A percentile compares a stretch with the other conserved stretches of the same genome.
Conservation (phyloP, 192 early-diverging fungal genomes). For the Pilobolus umbonatus region DNA sequence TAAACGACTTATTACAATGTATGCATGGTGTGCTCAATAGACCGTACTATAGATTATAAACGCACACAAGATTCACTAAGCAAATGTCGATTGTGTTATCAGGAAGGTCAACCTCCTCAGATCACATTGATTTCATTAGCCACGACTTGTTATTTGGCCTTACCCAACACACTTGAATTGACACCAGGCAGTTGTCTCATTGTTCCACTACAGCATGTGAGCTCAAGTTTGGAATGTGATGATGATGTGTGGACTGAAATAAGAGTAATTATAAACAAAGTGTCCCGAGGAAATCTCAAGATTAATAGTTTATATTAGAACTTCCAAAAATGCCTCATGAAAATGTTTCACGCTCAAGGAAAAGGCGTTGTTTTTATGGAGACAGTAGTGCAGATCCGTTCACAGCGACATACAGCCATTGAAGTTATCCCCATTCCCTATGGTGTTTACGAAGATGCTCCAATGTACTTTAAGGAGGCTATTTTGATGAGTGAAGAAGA, state of each 20-base stretch:
- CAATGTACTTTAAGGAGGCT: conserved; percentile 87
- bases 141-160: conserved; percentile 69
- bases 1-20: conserved; percentile 12
- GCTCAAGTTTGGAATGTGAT: conserved; percentile 79
- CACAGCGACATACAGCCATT: conserved; percentile 79
- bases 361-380: conserved; percentile 85
- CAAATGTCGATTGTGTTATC: conserved; percentile 75
- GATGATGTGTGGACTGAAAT: conserved; percentile 95
- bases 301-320: conserved; percentile 45
- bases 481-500: conserved; percentile 75
- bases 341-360: conserved; percentile 72
- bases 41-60: conserved; percentile 55
- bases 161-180: conserved; percentile 72
- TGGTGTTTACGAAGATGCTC: conserved; percentile 66
- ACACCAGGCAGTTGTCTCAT: conserved; percentile 86
- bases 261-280: conserved; percentile 39
- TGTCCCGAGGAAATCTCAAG: background rate
- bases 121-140: conserved; percentile 74
- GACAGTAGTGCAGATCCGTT: conserved; percentile 71
- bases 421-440: conserved; percentile 90
- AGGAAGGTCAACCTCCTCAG: conserved; percentile 59
- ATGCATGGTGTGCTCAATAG: background rate
- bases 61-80: conserved; percentile 59
- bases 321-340: conserved; percentile 92
- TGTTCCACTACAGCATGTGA: conserved; percentile 81